Evolutionary conservation across 1,139 yeast genomes (phyloP).

Genomic region (Candida dubliniensis): DNA sequence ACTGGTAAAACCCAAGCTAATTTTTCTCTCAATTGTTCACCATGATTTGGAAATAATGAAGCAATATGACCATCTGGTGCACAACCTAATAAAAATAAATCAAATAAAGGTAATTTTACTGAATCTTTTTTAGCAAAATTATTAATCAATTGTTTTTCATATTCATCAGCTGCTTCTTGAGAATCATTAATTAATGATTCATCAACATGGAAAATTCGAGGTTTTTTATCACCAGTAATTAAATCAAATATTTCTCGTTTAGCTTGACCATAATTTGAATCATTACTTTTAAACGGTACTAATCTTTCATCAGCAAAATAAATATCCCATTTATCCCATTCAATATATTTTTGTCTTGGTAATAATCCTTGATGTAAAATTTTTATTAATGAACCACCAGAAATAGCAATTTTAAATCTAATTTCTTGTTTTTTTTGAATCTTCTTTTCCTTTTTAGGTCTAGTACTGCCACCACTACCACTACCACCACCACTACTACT

Average conservation of each 20-base stretch:
- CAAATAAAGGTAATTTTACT: slow-evolving; percentile 93
- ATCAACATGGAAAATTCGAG: slow-evolving; percentile 81
- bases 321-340: slow-evolving; percentile 95
- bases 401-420: slow-evolving; percentile 84
- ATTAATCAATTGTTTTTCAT: slow-evolving; percentile 79
- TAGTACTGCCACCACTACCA: slow-evolving; percentile 9
- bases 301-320: slow-evolving; percentile 96
- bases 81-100: slow-evolving; percentile 85
- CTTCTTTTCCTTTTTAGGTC: slow-evolving; percentile 33
- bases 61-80: slow-evolving; percentile 99
- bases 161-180: slow-evolving; percentile 90
- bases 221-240: slow-evolving; percentile 53
- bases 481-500: no score
- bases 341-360: slow-evolving; percentile 64
- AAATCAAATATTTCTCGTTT: slow-evolving; percentile 78
- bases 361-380: slow-evolving; percentile 84
- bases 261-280: slow-evolving; percentile 88
- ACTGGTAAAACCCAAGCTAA: slow-evolving; percentile 97
- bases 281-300: slow-evolving; percentile 81
- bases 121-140: slow-evolving; percentile 97
- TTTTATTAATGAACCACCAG: slow-evolving; percentile 89
- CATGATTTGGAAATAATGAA: slow-evolving; percentile 88
- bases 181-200: slow-evolving; percentile 77
- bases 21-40: slow-evolving; percentile 80
- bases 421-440: slow-evolving; percentile 51